Conservation (phyloP, 2,329 filamentous ascomycete genomes). For the Colletotrichum navitas region DNA sequence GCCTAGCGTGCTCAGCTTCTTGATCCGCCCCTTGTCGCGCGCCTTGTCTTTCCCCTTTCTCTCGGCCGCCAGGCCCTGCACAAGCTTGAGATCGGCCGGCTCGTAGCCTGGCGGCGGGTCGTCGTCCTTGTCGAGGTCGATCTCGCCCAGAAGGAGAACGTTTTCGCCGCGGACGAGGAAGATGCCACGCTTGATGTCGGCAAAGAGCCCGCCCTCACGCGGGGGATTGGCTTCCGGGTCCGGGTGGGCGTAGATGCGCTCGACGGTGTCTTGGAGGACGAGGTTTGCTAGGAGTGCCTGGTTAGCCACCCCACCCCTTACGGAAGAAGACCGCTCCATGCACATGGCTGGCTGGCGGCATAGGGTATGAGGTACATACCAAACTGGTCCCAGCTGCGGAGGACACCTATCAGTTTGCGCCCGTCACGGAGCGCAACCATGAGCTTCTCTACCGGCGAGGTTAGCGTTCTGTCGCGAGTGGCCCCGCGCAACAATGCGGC, state of each 20-base stretch:
- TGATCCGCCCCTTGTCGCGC: slow-evolving; percentile 78
- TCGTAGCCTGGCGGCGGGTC: slow-evolving; percentile 79
- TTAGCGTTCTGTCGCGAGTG: slow-evolving; percentile 26
- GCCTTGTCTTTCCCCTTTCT: slow-evolving; percentile 77
- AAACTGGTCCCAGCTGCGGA: slow-evolving; percentile 98
- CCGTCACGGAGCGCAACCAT: slow-evolving; percentile 93
- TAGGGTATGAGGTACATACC: slow-evolving; percentile 69
- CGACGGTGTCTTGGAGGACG: slow-evolving; percentile 91
- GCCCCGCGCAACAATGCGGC: slow-evolving; percentile 10
- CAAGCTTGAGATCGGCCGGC: slow-evolving; percentile 74
- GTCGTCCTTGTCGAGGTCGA: slow-evolving; percentile 97
- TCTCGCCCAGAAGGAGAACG: slow-evolving; percentile 94
- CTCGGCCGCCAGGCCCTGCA: slow-evolving; percentile 80
- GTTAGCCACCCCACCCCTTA: not conserved
- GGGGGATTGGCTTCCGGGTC: slow-evolving; percentile 48
- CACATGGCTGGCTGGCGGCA: slow-evolving; percentile 34
- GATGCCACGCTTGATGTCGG: slow-evolving; percentile 86
- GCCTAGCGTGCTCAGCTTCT: slow-evolving; percentile 80
- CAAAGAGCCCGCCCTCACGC: slow-evolving; percentile 71
- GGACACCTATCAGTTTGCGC: slow-evolving; percentile 90
- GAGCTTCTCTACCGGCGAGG: slow-evolving; percentile 81
- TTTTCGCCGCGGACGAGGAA: slow-evolving; percentile 97
- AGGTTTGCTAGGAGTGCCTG: slow-evolving; percentile 77
- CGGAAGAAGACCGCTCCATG: not conserved
- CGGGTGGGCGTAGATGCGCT: slow-evolving; percentile 80